A percentile compares a stretch with the other conserved stretches of the same genome.
These are phyloP conservation scores for Alternaria ventricosa DNA, from an alignment of 2,329 filamentous ascomycete species.

Conservation along the genomic window DNA sequence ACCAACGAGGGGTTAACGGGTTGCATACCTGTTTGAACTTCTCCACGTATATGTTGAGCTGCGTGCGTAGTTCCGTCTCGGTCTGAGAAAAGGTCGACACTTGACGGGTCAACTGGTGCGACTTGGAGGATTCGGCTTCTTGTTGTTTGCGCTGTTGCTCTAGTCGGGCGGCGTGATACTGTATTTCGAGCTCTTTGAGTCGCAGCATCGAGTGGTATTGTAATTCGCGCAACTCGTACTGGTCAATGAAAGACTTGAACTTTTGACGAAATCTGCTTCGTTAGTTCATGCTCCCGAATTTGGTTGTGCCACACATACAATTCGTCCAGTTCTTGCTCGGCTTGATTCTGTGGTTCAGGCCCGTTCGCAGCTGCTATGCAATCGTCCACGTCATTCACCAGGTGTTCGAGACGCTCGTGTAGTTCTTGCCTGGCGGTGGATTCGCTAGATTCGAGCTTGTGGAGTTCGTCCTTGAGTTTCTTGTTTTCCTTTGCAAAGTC, in stretches of 20 bases:
- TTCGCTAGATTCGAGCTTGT: constrained; percentile 85
- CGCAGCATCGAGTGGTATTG: constrained; percentile 92
- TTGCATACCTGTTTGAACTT: constrained; percentile 95
- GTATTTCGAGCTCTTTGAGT: constrained; percentile 94
- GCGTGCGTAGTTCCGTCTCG: constrained; percentile 88
- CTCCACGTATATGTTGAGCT: constrained; percentile 97
- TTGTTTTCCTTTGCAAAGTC: constrained; percentile 98
- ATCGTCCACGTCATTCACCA: constrained; percentile 85
- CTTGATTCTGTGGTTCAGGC: constrained; percentile 74
- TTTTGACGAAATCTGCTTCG: constrained; percentile 67
- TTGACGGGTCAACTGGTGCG: constrained; percentile 85
- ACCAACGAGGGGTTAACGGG: constrained; percentile 24
- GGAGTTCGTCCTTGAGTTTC: constrained; percentile 92
- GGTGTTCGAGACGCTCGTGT: constrained; percentile 80
- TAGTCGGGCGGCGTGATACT: constrained; percentile 85
- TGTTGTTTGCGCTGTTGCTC: constrained; percentile 90
- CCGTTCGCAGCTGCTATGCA: constrained; percentile 87
- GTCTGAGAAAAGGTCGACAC: constrained; percentile 96
- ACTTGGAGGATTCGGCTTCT: constrained; percentile 79
- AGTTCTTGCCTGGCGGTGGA: constrained; percentile 82
- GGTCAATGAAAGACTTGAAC: constrained; percentile 94
- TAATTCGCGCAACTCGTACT: constrained; percentile 93
- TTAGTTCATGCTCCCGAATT: constrained; percentile 7
- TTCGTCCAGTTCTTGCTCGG: constrained; percentile 89
- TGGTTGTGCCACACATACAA: constrained; percentile 63